Percentiles rank a stretch among this genome's conserved stretches.
phyloP scores from a whole-genome alignment of 1,139 yeast genomes.

The Yamadazyma aaseri region DNA sequence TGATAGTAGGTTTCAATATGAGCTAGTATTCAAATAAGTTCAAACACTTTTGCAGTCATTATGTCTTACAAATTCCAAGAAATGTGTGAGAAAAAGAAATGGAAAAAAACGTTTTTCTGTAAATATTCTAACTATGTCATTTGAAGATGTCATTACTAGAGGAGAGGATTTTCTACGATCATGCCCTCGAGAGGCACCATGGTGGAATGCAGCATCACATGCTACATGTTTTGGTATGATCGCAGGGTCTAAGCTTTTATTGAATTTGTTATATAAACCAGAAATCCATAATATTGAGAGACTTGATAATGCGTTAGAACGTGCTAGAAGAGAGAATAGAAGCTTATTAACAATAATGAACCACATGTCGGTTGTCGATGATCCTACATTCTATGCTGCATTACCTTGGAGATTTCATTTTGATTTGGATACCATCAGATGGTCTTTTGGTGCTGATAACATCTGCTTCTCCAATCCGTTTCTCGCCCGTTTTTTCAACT shows the following conservation, averaged over 20 bases:
- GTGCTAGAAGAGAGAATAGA: constrained; percentile 65
- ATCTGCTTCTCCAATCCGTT: constrained; percentile 69
- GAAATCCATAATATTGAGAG: constrained; percentile 59
- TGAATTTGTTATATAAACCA: constrained; percentile 63
- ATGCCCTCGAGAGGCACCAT: constrained; percentile 56
- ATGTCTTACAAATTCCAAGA: background rate
- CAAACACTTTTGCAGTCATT: background rate
- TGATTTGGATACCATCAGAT: constrained; percentile 69
- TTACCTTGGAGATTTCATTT: constrained; percentile 70
- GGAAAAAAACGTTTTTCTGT: constrained; percentile 3
- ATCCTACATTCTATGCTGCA: constrained; percentile 87
- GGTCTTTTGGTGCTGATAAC: constrained; percentile 95
- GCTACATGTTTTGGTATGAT: constrained; percentile 70
- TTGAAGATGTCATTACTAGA: constrained; percentile 64
- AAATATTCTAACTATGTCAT: constrained; percentile 52
- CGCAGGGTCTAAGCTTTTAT: constrained; percentile 59
- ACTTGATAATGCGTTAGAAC: constrained; percentile 59
- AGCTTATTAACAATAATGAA: constrained; percentile 89
- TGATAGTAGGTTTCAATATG: too few species aligned
- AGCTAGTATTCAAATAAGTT: too few species aligned
- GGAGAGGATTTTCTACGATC: constrained; percentile 70
- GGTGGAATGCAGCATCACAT: constrained; percentile 71
- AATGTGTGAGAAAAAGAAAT: background rate
- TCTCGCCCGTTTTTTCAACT: constrained; percentile 65
- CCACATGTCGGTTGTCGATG: constrained; percentile 93